Percentiles rank a stretch among this genome's conserved stretches.
These are phyloP conservation scores for Prunus kanzakura DNA, from an alignment of 306 rosid genomes.

Conservation along the genomic window DNA sequence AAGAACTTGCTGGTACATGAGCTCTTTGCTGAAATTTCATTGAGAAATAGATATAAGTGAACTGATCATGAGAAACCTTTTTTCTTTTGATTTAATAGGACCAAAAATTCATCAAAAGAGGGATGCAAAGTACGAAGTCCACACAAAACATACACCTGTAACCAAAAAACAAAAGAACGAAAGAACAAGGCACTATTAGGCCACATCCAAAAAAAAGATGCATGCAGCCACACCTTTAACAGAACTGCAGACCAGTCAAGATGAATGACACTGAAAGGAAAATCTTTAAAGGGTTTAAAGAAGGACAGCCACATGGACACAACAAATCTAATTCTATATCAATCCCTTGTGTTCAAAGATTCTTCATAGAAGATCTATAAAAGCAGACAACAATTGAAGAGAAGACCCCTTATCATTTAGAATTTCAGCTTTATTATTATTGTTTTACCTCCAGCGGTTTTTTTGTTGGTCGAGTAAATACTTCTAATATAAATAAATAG, in stretches of 20 bases:
- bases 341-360: not conserved
- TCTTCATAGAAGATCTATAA: not conserved
- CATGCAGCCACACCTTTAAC: not conserved
- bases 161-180: not conserved
- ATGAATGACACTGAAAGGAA: not conserved
- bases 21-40: conserved; percentile 75
- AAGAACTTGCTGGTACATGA: conserved; percentile 93
- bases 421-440: not conserved
- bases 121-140: not conserved
- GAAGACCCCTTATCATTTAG: not conserved
- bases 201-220: not conserved
- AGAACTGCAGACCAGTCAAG: not conserved
- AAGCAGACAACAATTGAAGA: not conserved
- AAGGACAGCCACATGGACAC: not conserved
- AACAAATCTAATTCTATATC: not conserved
- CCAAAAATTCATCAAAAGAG: not conserved
- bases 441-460: too few species aligned
- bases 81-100: not conserved
- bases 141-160: not conserved
- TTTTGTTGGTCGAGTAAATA: too few species aligned
- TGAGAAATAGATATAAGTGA: not conserved
- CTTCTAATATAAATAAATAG: too few species aligned
- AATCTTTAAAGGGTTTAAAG: not conserved
- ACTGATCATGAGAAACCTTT: not conserved
- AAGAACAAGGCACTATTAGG: not conserved